Base-by-base conservation (phyloP, 225 moss, liverwort and hornwort species). In the Neckera pumila region DNA sequence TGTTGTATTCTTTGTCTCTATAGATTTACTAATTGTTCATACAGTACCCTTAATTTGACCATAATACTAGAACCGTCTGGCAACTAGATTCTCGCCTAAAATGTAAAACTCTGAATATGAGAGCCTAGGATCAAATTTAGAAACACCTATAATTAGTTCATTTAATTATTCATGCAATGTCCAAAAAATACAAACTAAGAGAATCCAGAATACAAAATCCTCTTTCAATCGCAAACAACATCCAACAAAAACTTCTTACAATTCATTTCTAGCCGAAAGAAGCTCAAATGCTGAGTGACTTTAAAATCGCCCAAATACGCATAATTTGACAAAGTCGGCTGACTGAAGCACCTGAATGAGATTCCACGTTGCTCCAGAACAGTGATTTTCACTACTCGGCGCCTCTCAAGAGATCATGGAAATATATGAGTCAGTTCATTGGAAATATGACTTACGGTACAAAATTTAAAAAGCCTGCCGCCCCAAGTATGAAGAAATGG, bases 21-120 rank as follows among this genome's bases (percentile, higher is more conserved):
- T 0, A 26, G 0, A 27, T 72, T 43, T 2, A 1, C 4, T 72
- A 14, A 43, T 1, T 26, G 0, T 1, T 71, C 4, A 49, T 3
- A 42, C 15, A 26, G 0, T 71, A 26, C 3, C 26, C 15, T 70
- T 42, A 72, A 27, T 71, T 72, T 42, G 27, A 27, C 8, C 40
- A 70, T 42, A 5, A 4, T 8, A 25, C 3, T 5, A 42, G 8
- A 27, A 43, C 3, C 7, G 3, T 27, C 27, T 16, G n/a, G n/a
- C 5, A 26, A 3, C 27, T 71, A 27, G 9, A 71, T 42, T 42
- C 42, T 71, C 0, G 1, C 3, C 27, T 17, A 9, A 26, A 16
- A 43, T 6, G 1, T 16, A 43, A 72, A 43, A 3, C 27, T 43
- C 17, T 72, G 16, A 72, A 43, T 9, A 27, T 26, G 5, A 26